Evolutionary conservation across 139 green algal species (phyloP).

Genomic region (Parachlorella kessleri): DNA sequence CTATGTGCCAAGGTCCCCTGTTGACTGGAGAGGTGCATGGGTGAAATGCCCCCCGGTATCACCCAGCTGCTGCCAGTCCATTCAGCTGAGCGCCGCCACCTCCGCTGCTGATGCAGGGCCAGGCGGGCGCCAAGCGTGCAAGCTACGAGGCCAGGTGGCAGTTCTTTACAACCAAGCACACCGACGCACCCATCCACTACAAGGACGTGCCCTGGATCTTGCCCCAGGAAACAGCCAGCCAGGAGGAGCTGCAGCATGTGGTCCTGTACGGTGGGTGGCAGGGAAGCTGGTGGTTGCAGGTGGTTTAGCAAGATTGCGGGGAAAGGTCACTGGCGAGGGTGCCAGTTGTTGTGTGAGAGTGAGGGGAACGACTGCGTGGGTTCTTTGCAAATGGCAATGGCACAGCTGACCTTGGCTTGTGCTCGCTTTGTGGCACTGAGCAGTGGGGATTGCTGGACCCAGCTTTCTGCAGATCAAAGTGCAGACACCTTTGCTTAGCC

Average conservation of each 20-base stretch:
- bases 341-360: no score
- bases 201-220: slow-evolving; percentile 53
- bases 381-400: no score
- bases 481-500: no score
- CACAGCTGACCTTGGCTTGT: neutral
- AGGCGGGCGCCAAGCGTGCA: slow-evolving; percentile 33
- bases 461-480: no score
- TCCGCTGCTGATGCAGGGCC: slow-evolving; percentile 41
- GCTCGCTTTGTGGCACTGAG: neutral
- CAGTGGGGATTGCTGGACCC: neutral
- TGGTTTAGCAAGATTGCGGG: no score
- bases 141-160: slow-evolving; percentile 56
- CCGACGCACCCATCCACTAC: slow-evolving; percentile 13
- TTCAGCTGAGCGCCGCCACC: no score
- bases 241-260: slow-evolving; percentile 36
- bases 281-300: no score
- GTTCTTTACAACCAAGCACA: slow-evolving; percentile 28
- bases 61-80: no score
- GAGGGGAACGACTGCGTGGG: no score
- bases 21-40: no score
- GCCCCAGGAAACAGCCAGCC: neutral
- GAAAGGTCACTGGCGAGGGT: neutral
- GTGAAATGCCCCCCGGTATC: no score
- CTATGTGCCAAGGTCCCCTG: no score
- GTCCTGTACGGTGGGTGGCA: slow-evolving; percentile 28